A percentile compares a stretch with the other conserved stretches of the same genome.
Evolutionary conservation across 2,329 filamentous ascomycete genomes (phyloP).

Genomic region (Arthrobotrys pseudoclavata): DNA sequence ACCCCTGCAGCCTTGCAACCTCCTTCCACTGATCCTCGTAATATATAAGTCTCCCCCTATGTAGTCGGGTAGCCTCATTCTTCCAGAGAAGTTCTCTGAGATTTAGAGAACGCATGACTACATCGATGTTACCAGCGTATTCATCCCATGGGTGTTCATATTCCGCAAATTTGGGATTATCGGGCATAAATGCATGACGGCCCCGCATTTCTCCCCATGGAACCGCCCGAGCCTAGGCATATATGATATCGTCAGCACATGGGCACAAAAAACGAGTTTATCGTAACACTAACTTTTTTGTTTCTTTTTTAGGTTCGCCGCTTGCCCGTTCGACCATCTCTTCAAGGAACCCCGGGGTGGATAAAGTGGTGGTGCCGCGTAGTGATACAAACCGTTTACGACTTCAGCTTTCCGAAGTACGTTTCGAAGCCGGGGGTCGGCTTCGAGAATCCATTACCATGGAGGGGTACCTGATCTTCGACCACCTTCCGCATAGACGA

Average conservation of each 20-base stretch:
- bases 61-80: not conserved
- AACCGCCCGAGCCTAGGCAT: not conserved
- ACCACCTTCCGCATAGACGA: not conserved
- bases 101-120: conserved; percentile 2
- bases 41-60: not conserved
- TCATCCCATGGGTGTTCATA: conserved; percentile 20
- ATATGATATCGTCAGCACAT: not conserved
- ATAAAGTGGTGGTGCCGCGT: not conserved
- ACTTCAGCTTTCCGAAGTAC: conserved; percentile 7
- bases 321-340: not conserved
- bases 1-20: not conserved
- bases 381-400: conserved; percentile 1
- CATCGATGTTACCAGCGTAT: not conserved
- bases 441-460: conserved; percentile 4
- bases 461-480: not conserved
- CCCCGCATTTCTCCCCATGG: not conserved
- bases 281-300: not conserved
- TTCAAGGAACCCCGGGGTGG: conserved; percentile 4
- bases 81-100: not conserved
- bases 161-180: not conserved
- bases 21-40: conserved; percentile 10
- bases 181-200: not conserved
- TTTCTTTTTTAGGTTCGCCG: not conserved
- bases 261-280: not conserved
- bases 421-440: conserved; percentile 10